Base-by-base conservation (phyloP, 2,329 filamentous ascomycete species). In the Tolypocladium inflatum region DNA sequence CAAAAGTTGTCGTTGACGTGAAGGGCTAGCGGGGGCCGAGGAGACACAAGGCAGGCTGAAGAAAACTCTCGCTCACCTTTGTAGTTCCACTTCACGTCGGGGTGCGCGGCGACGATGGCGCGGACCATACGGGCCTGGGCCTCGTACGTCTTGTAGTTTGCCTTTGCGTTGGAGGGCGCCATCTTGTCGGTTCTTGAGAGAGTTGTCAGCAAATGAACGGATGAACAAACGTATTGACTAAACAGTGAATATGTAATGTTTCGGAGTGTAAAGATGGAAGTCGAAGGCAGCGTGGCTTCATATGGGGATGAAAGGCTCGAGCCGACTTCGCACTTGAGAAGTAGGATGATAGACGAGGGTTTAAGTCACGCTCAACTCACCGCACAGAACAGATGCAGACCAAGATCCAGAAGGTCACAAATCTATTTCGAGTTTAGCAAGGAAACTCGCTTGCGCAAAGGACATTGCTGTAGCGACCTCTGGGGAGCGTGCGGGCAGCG, bases 91-190 rank as follows among this genome's bases (percentile, higher is more conserved):
- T 79, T 82, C 0, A 81, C 65, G 0, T 74, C 73, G 0, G 79
- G 79, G 57, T 82, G 77, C 3, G 82, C 81, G 0, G 83, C 84
- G 0, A 87, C 72, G 30, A 87, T 79, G 6, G 84, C 84, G 1
- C 82, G 79, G 3, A 87, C 74, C 41, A 87, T 78, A 52, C 84
- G 82, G 23, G 79, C 78, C 62, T 83, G 81, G 0, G 80, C 76
- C 68, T 87, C 83, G 66, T 83, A 85, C 2, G 75, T 77, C 61
- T 79, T 81, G 72, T 85, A 87, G 63, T 83, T 85, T 17, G 80
- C 76, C 57, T 77, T 77, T 56, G 65, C 56, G 39, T 60, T 68
- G 37, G 68, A 54, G 3, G 76, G 68, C 4, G 79, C 73, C 80
- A 83, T 83, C 23, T 55, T 37, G 54, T 41, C 52, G 26, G n/a